Conservation (phyloP, 2,329 filamentous ascomycete genomes). For the Rutstroemia sp. region DNA sequence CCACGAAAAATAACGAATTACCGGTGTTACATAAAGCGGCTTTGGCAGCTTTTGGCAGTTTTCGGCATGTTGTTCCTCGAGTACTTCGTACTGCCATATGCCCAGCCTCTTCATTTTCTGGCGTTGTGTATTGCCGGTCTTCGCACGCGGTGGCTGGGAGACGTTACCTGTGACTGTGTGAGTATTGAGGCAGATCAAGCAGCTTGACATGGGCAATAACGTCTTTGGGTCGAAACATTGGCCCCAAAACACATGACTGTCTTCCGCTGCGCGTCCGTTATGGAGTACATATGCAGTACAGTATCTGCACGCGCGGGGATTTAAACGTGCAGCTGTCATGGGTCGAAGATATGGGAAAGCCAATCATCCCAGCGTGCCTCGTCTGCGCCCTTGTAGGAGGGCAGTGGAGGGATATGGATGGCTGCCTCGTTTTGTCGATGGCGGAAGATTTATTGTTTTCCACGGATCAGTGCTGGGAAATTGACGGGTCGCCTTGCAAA, state of each 20-base stretch:
- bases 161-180: background rate
- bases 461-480: background rate
- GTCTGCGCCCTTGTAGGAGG: slow-evolving; percentile 3
- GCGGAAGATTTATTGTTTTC: background rate
- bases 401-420: slow-evolving; percentile 12
- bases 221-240: slow-evolving; percentile 3
- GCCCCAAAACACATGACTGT: slow-evolving; percentile 19
- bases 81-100: background rate
- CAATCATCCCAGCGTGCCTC: slow-evolving; percentile 13
- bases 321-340: slow-evolving; percentile 11
- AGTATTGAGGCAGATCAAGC: background rate
- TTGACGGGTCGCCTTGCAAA: background rate
- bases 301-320: slow-evolving; percentile 19
- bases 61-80: background rate
- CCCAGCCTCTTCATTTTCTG: slow-evolving; percentile 6
- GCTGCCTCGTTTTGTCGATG: slow-evolving; percentile 11
- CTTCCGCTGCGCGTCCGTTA: slow-evolving; percentile 19
- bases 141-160: slow-evolving; percentile 1
- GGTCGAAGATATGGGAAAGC: slow-evolving; percentile 10
- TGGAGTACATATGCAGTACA: slow-evolving; percentile 13
- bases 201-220: background rate
- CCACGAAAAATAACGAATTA: background rate
- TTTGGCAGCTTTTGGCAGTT: background rate
- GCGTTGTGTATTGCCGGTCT: background rate
- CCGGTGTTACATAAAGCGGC: slow-evolving; percentile 1